These are phyloP conservation scores for Rhodocollybia butyracea DNA, from an alignment of 768 basidiomycete genomes.

Conservation along the genomic window DNA sequence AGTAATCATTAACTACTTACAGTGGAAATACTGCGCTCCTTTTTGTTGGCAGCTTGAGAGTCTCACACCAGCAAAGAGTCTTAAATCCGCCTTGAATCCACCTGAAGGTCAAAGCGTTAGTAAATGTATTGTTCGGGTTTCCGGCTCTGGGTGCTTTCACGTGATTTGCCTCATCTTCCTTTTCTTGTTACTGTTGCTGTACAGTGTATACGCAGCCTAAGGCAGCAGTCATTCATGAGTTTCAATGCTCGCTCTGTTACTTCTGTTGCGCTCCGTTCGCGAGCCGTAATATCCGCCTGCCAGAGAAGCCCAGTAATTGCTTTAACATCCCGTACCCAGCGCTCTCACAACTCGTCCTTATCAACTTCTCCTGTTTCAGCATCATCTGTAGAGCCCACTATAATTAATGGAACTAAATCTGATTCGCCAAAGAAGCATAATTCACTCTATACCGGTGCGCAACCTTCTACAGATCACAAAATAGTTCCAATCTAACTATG, in stretches of 20 bases:
- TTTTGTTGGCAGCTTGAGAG: too few relatives aligned
- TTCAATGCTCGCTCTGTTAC: neutral
- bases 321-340: constrained; percentile 14
- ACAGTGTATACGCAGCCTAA: too few relatives aligned
- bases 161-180: too few relatives aligned
- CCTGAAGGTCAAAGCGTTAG: too few relatives aligned
- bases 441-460: neutral
- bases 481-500: neutral
- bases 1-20: too few relatives aligned
- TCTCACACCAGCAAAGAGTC: too few relatives aligned
- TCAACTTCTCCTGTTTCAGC: neutral
- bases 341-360: constrained; percentile 29
- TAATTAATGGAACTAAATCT: neutral
- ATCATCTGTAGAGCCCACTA: neutral
- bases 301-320: constrained; percentile 12
- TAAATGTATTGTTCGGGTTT: too few relatives aligned
- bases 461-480: neutral
- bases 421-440: neutral
- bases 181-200: too few relatives aligned
- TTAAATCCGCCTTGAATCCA: too few relatives aligned
- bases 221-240: neutral
- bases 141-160: too few relatives aligned
- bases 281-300: constrained; percentile 12
- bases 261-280: neutral
- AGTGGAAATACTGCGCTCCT: too few relatives aligned